These are phyloP conservation scores for Gardenia jasminoides DNA, from an alignment of 257 asterid species.

Conservation along the genomic window DNA sequence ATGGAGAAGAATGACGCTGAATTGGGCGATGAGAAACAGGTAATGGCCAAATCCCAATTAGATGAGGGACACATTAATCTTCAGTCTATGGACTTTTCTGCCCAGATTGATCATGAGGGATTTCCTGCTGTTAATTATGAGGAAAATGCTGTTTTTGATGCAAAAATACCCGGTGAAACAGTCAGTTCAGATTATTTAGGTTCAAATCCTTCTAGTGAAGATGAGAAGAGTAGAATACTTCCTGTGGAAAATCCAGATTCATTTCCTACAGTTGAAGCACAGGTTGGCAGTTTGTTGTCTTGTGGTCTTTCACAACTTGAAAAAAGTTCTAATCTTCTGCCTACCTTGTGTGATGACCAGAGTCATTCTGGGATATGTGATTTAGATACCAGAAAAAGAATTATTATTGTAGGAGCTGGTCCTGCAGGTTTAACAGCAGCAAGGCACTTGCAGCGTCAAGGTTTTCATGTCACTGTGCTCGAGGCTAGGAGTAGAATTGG, in stretches of 20 bases:
- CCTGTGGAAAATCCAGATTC: slow-evolving; percentile 35
- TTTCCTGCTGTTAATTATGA: slow-evolving; percentile 28
- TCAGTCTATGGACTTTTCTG: slow-evolving; percentile 38
- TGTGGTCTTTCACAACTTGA: slow-evolving; percentile 30
- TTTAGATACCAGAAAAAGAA: slow-evolving; percentile 44
- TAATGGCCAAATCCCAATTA: slow-evolving; percentile 23
- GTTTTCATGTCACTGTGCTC: slow-evolving; percentile 71
- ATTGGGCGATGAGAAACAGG: slow-evolving; percentile 39
- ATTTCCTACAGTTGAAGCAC: slow-evolving; percentile 25
- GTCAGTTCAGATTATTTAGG: slow-evolving; percentile 27
- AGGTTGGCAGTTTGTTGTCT: slow-evolving; percentile 30
- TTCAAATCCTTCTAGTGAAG: slow-evolving; percentile 33
- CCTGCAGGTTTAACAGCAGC: slow-evolving; percentile 99
- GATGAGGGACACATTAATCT: slow-evolving; percentile 30
- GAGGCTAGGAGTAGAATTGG: slow-evolving; percentile 98
- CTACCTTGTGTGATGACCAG: slow-evolving; percentile 24
- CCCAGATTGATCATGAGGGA: slow-evolving; percentile 29
- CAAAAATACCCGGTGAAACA: slow-evolving; percentile 27
- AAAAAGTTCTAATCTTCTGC: slow-evolving; percentile 30
- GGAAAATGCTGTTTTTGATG: slow-evolving; percentile 41
- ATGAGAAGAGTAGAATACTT: slow-evolving; percentile 31
- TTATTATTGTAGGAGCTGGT: slow-evolving; percentile 92
- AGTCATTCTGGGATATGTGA: slow-evolving; percentile 29
- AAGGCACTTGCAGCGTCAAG: slow-evolving; percentile 95
- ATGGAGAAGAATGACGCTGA: slow-evolving; percentile 37